A percentile compares a stretch with the other conserved stretches of the same genome.
Conservation (phyloP, 257 asterid species). For the Solanum virginianum region DNA sequence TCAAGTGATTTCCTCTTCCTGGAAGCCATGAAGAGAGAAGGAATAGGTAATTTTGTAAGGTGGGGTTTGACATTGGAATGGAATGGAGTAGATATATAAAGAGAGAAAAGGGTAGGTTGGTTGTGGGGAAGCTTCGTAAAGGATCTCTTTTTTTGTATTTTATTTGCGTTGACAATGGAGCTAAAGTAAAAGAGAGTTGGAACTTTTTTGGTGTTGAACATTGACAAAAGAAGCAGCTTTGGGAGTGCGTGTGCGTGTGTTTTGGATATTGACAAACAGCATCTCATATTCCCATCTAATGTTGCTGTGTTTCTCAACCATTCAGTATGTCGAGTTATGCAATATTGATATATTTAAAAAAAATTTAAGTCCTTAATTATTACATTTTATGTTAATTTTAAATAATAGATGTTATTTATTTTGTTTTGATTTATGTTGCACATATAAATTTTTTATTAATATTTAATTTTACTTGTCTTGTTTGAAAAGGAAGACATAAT, state of each 20-base stretch:
- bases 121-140: slow-evolving; percentile 12
- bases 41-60: background rate
- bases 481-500: no score
- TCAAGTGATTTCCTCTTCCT: slow-evolving; percentile 7
- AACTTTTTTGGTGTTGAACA: background rate
- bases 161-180: slow-evolving; percentile 36
- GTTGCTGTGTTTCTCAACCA: no score
- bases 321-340: no score
- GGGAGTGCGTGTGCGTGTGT: background rate
- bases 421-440: no score
- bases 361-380: no score
- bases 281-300: background rate
- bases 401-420: no score
- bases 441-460: no score
- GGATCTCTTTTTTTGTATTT: slow-evolving; percentile 10
- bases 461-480: no score
- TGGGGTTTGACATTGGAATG: slow-evolving; percentile 4
- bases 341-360: no score
- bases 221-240: slow-evolving; percentile 2
- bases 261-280: background rate
- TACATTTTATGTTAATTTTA: no score
- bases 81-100: slow-evolving; percentile 2
- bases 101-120: background rate
- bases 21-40: background rate
- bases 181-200: slow-evolving; percentile 1